Conservation (phyloP, 257 asterid species). For the Scutellaria galericulata region DNA sequence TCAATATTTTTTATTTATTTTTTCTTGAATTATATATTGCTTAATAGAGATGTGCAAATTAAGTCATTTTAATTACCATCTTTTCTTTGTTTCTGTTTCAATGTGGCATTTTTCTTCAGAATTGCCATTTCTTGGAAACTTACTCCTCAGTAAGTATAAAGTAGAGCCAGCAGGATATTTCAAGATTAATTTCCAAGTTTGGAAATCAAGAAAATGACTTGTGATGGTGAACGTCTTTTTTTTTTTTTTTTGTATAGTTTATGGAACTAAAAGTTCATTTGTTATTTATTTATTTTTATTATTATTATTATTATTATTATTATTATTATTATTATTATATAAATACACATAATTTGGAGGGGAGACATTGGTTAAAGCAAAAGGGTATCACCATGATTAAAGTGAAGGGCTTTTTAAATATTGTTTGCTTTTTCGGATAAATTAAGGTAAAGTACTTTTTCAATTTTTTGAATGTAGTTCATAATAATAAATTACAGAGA, state of each 20-base stretch:
- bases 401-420: constrained; percentile 18
- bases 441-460: constrained; percentile 21
- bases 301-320: too few relatives aligned
- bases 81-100: constrained; percentile 32
- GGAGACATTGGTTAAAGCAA: not conserved
- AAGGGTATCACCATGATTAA: constrained; percentile 30
- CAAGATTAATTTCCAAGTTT: not conserved
- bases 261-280: not conserved
- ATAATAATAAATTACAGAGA: not conserved
- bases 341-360: not conserved
- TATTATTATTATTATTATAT: too few relatives aligned
- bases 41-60: constrained; percentile 26
- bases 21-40: not conserved
- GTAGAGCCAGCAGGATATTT: constrained; percentile 31
- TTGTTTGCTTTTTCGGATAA: constrained; percentile 2
- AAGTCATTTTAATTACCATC: constrained; percentile 21
- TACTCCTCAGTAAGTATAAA: constrained; percentile 10
- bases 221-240: constrained; percentile 14
- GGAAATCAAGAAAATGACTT: constrained; percentile 38
- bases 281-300: too few relatives aligned
- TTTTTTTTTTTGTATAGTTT: not conserved
- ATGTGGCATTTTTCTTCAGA: constrained; percentile 18
- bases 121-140: constrained; percentile 36
- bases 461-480: not conserved
- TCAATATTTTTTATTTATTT: constrained; percentile 13